Evolutionary conservation across 176 grass and related monocot genomes (phyloP), one percentile per base, ranked within the genome.

Genomic region (Juncus inflexus): DNA sequence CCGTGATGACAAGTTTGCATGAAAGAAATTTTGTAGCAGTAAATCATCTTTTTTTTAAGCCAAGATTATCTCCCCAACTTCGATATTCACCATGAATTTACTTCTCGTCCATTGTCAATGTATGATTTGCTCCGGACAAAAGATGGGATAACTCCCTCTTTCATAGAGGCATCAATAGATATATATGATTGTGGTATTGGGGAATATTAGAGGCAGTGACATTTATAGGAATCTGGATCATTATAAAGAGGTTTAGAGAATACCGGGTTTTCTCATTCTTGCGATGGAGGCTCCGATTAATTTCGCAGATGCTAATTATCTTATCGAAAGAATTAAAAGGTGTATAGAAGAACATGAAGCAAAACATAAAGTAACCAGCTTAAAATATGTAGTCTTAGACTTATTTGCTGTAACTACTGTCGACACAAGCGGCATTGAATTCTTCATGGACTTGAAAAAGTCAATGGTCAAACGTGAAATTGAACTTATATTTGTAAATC

Each of bases 261-360:
- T 96, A 63, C 82, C 87, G 35, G 87, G 92, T 0, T 91, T 96
- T 62, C 74, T 96, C 60, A 89, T 96, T 70, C 70, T 96, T 14
- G 74, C 92, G 42, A 61, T 88, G 50, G 92, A 91, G 74, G 87
- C 92, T 62, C 87, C 92, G 28, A 96, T 96, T 66, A 96, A 96
- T 65, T 96, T 96, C 54, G 65, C 84, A 67, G 91, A 96, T 55
- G 83, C 77, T 10, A 96, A 83, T 60, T 96, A 96, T 37, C 70
- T 96, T 15, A 91, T 81, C 61, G 92, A 96, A 81, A 96, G 92
- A 80, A 86, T 85, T 38, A 96, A 74, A 74, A 91, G 92, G 76
- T 96, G 87, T 73, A 81, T 96, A 47, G 77, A 90, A 74, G 92
- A 96, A 81, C 76, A 55, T 40, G 69, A 41, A 35, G 55, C 39